phyloP scores from a whole-genome alignment of 208 protist genomes.

The Leishmania arabica region DNA sequence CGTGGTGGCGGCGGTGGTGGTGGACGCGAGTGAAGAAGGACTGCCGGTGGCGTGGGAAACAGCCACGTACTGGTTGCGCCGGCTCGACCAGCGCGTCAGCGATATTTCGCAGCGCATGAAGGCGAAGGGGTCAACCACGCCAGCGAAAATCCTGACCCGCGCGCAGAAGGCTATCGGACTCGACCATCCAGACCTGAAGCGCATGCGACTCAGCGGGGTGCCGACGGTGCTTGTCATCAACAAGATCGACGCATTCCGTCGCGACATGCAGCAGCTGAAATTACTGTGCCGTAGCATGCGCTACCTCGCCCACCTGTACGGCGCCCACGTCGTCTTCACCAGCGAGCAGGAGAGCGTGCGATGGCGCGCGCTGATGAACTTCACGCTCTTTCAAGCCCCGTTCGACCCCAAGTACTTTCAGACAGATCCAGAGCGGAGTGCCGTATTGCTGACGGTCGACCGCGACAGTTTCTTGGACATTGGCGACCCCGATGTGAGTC shows the following conservation, averaged over 20 bases:
- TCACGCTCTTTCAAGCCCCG: conserved; percentile 78
- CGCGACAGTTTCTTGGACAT: conserved; percentile 86
- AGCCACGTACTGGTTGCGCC: conserved; percentile 72
- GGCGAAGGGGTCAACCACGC: conserved; percentile 75
- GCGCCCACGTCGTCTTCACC: conserved; percentile 76
- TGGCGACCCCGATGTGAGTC: conserved; percentile 55
- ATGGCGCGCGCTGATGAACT: conserved; percentile 65
- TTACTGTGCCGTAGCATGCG: conserved; percentile 68
- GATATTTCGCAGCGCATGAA: conserved; percentile 80
- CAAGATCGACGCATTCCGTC: conserved; percentile 78
- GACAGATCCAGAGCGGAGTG: conserved; percentile 59
- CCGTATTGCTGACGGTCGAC: conserved; percentile 73
- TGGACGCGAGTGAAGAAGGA: conserved; percentile 58
- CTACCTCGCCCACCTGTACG: conserved; percentile 84
- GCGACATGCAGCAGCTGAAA: conserved; percentile 63
- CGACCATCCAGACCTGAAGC: conserved; percentile 73
- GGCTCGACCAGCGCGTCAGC: conserved; percentile 65
- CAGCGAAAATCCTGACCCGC: conserved; percentile 73
- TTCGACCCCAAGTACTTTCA: conserved; percentile 79
- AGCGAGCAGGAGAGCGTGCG: conserved; percentile 62
- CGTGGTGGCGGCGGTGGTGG: conserved; percentile 71
- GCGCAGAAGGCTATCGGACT: conserved; percentile 65
- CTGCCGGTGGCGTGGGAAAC: conserved; percentile 70
- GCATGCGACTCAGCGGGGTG: conserved; percentile 79
- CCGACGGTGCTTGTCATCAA: conserved; percentile 87